phyloP scores from a whole-genome alignment of 1,139 yeast genomes.

The Petasospora rhodanensis region DNA sequence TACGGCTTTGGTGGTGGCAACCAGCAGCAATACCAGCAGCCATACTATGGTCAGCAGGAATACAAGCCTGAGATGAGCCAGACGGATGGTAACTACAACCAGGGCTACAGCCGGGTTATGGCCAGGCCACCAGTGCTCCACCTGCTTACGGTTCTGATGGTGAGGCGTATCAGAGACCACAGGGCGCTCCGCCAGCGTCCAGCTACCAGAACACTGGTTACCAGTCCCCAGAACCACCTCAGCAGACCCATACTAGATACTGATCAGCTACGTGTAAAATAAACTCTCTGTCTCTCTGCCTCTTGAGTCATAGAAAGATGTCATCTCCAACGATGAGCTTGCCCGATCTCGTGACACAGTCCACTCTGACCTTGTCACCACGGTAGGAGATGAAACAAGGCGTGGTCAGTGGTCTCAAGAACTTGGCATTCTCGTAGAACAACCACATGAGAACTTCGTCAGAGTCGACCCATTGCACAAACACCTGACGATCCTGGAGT shows the following conservation, averaged over 20 bases:
- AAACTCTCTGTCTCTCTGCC: too few species aligned
- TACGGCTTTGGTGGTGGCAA: constrained; percentile 8
- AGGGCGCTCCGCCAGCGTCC: constrained; percentile 11
- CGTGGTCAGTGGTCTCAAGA: constrained; percentile 21
- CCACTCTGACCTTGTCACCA: constrained; percentile 20
- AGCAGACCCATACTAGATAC: not conserved
- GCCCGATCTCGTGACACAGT: constrained; percentile 21
- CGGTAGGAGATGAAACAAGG: constrained; percentile 11
- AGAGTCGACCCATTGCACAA: constrained; percentile 25
- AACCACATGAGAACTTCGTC: constrained; percentile 25
- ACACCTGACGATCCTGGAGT: constrained; percentile 6
- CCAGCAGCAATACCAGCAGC: constrained; percentile 10
- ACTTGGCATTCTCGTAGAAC: constrained; percentile 26
- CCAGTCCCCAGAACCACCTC: constrained; percentile 5
- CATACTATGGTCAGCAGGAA: constrained; percentile 2
- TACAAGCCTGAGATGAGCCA: too few species aligned
- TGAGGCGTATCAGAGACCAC: constrained; percentile 13
- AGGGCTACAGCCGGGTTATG: too few species aligned
- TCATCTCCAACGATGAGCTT: constrained; percentile 16
- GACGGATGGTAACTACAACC: too few species aligned
- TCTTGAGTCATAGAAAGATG: constrained; percentile 12
- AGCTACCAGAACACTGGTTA: not conserved
- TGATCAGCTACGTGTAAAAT: too few species aligned
- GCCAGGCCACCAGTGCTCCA: constrained; percentile 1
- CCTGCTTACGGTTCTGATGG: constrained; percentile 2